Conservation (phyloP, 345 rosid genomes). For the Salix arbutifolia region DNA sequence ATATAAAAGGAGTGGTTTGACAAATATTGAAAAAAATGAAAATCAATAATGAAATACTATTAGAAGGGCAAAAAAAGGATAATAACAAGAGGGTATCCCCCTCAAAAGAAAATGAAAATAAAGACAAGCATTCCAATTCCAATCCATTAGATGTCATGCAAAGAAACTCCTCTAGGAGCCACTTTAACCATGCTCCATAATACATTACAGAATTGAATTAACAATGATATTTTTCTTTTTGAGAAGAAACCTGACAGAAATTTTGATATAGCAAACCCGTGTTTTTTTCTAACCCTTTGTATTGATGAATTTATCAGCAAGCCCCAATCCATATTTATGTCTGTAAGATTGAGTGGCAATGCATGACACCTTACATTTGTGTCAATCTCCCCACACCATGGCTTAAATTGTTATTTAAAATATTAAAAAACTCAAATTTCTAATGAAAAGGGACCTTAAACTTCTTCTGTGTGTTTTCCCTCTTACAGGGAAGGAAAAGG, state of each 20-base stretch:
- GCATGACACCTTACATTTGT: not conserved
- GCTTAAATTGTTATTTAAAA: not conserved
- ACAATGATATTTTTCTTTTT: not conserved
- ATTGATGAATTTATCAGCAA: not conserved
- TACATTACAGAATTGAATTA: not conserved
- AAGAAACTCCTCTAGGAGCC: not conserved
- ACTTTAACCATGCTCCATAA: not conserved
- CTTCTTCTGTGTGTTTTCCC: not conserved
- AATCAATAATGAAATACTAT: not conserved
- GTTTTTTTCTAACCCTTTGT: not conserved
- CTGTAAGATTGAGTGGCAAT: not conserved
- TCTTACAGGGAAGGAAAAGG: not conserved
- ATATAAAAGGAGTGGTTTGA: not conserved
- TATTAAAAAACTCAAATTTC: not conserved
- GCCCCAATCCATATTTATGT: not conserved
- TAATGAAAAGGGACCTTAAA: not conserved
- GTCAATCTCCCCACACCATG: not conserved
- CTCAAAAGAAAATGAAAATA: not conserved
- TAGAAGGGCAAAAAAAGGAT: not conserved
- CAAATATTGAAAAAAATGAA: not conserved
- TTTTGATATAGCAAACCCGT: not conserved
- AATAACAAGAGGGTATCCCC: not conserved
- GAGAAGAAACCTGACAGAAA: not conserved
- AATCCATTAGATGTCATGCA: not conserved
- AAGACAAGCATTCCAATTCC: not conserved